phyloP scores from a whole-genome alignment of 371 early-diverging fungal species.

The Mucor irregularis region DNA sequence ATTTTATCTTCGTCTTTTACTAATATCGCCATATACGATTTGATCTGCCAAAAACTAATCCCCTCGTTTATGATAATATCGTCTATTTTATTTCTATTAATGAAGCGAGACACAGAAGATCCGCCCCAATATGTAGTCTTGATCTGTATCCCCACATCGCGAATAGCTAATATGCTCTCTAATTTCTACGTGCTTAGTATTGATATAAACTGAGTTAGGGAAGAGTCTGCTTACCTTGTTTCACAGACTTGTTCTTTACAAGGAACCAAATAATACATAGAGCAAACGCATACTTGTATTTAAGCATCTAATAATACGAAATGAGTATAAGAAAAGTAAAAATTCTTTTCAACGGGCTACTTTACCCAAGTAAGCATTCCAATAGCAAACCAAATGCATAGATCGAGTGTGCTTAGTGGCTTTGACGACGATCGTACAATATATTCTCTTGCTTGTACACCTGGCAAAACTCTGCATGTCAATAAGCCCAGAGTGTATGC shows the following conservation, averaged over 20 bases:
- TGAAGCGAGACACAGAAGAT: slow-evolving; percentile 57
- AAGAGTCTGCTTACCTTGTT: too few species aligned
- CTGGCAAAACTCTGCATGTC: slow-evolving; percentile 9
- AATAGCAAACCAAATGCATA: too few species aligned
- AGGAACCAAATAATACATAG: slow-evolving; percentile 1
- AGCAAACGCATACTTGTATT: too few species aligned
- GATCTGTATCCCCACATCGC: slow-evolving; percentile 72
- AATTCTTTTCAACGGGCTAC: too few species aligned
- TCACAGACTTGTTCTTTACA: neutral
- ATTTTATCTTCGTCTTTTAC: slow-evolving; percentile 62
- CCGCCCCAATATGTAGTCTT: slow-evolving; percentile 63
- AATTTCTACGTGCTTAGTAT: neutral
- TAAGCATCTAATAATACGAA: neutral
- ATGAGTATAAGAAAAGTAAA: too few species aligned
- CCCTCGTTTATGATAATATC: slow-evolving; percentile 78
- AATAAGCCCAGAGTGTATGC: slow-evolving; percentile 1
- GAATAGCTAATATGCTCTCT: slow-evolving; percentile 67
- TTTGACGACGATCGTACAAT: neutral
- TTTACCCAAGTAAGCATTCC: too few species aligned
- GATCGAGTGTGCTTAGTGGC: too few species aligned
- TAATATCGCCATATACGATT: slow-evolving; percentile 72
- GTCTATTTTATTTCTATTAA: slow-evolving; percentile 60
- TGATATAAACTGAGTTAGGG: neutral
- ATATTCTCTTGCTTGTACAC: slow-evolving; percentile 14
- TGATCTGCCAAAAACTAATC: slow-evolving; percentile 74